Evolutionary conservation across 257 asterid species (phyloP).

Genomic region (Solanum appendiculatum): DNA sequence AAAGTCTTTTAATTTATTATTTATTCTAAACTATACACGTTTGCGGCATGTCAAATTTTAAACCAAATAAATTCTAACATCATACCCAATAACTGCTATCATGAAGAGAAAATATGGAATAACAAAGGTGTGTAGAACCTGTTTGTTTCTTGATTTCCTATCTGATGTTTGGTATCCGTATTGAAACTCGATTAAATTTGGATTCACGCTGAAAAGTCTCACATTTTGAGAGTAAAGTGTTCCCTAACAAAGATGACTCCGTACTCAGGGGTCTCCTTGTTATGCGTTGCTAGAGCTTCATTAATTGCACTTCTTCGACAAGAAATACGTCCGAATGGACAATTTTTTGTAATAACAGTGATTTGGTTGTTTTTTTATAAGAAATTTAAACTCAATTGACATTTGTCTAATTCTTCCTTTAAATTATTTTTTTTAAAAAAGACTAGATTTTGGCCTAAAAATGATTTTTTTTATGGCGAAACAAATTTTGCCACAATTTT

Average conservation of each 20-base stretch:
- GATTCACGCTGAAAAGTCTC: too few species aligned
- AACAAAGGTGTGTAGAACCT: background rate
- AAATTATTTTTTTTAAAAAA: too few species aligned
- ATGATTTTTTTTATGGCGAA: too few species aligned
- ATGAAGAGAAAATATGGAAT: background rate
- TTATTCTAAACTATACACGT: background rate
- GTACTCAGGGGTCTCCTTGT: background rate
- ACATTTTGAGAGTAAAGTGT: fast-evolving
- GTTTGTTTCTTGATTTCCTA: too few species aligned
- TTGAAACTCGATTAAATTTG: background rate
- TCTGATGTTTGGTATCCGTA: too few species aligned
- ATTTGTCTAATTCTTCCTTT: background rate
- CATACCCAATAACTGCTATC: background rate
- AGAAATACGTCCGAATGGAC: background rate
- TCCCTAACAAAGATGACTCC: too few species aligned
- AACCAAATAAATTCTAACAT: too few species aligned
- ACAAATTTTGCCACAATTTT: background rate
- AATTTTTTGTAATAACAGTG: too few species aligned
- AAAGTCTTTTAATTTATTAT: background rate
- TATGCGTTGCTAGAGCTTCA: background rate
- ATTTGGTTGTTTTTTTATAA: too few species aligned
- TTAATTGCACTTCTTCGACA: background rate
- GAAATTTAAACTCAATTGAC: background rate
- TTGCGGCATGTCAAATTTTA: background rate
- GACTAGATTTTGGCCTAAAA: background rate